phyloP scores from a whole-genome alignment of 768 basidiomycete species.

The Leccinum ochraceum region DNA sequence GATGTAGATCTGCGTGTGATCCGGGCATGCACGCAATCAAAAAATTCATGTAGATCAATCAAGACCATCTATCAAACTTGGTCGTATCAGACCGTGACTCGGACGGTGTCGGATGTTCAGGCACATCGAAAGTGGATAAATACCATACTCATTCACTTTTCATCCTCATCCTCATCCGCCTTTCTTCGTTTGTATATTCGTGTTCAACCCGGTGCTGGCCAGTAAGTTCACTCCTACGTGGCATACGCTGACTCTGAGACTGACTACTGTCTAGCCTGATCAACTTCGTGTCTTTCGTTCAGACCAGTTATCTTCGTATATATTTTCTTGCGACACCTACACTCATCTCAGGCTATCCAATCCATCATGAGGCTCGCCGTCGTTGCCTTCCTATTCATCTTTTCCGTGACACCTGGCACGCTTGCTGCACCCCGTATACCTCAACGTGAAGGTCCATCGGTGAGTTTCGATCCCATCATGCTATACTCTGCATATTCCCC shows the following conservation, averaged over 20 bases:
- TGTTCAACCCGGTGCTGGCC: neutral
- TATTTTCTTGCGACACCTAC: neutral
- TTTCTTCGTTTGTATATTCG: neutral
- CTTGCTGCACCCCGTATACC: neutral
- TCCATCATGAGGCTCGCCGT: neutral
- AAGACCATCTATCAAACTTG: neutral
- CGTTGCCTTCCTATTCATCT: neutral
- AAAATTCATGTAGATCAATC: too few relatives aligned
- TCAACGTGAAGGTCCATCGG: neutral
- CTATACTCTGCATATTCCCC: neutral
- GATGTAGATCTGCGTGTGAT: too few relatives aligned
- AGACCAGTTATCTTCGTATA: neutral
- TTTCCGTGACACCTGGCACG: neutral
- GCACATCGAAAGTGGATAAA: too few relatives aligned
- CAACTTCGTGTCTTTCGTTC: neutral
- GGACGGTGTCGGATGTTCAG: too few relatives aligned
- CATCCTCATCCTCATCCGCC: too few relatives aligned
- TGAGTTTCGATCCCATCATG: neutral
- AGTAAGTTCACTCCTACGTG: neutral
- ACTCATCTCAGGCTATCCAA: neutral
- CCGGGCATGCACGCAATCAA: too few relatives aligned
- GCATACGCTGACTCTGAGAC: neutral
- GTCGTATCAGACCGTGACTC: neutral
- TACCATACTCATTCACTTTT: neutral
- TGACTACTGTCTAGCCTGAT: neutral